Evolutionary conservation across 192 early-diverging fungal species (phyloP).

Genomic region (Backusella macrospora): DNA sequence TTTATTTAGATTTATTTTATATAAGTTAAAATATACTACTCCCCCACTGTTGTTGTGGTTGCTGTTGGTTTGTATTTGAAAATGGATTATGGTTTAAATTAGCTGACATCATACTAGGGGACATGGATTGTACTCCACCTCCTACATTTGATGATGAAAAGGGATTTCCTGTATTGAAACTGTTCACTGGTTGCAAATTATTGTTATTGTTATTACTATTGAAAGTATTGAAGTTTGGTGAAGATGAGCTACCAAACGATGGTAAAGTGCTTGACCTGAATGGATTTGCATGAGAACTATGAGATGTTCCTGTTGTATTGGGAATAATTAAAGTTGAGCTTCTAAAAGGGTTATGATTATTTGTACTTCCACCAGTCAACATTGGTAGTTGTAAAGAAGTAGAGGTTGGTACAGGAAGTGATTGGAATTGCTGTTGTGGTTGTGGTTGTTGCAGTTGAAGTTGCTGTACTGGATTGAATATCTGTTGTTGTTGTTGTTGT

Average conservation of each 20-base stretch:
- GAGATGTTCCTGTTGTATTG: not conserved
- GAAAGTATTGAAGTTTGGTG: not conserved
- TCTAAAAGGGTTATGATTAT: not conserved
- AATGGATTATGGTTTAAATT: not conserved
- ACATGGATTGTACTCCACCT: not conserved
- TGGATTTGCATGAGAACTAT: slow-evolving; percentile 19
- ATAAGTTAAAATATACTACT: slow-evolving; percentile 15
- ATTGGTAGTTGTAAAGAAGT: slow-evolving; percentile 22
- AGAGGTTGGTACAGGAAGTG: not conserved
- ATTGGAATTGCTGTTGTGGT: not conserved
- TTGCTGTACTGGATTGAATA: not conserved
- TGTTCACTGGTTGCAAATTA: not conserved
- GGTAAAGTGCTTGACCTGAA: slow-evolving; percentile 30
- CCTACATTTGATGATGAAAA: not conserved
- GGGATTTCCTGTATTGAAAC: slow-evolving; percentile 8
- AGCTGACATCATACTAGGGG: slow-evolving; percentile 1
- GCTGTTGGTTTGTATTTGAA: not conserved
- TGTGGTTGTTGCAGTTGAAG: slow-evolving; percentile 7
- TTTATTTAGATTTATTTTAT: not conserved
- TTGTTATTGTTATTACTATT: not conserved
- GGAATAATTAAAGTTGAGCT: not conserved
- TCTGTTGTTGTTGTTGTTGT: not conserved
- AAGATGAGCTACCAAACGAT: not conserved
- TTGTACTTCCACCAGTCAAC: not conserved
- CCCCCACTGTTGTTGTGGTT: slow-evolving; percentile 16